phyloP scores from a whole-genome alignment of 768 basidiomycete genomes.

The Phallus indusiatus region DNA sequence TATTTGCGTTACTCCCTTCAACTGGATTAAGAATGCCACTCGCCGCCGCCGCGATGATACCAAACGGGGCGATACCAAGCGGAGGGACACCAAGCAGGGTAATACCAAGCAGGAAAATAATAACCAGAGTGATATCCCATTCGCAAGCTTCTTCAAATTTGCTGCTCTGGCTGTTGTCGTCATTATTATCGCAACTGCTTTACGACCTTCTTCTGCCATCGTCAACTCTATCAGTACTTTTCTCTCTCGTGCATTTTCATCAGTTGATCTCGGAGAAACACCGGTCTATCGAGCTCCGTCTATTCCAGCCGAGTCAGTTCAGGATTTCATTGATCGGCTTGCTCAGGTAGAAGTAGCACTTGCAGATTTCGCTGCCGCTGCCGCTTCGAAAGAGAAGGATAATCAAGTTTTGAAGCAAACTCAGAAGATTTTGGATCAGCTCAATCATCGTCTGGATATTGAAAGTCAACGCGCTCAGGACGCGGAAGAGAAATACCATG shows the following conservation, averaged over 20 bases:
- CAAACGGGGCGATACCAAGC: too few relatives aligned
- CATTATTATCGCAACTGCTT: slow-evolving; percentile 36
- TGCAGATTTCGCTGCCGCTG: slow-evolving; percentile 37
- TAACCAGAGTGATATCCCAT: background rate
- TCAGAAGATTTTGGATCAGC: slow-evolving; percentile 36
- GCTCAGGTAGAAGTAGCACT: slow-evolving; percentile 54
- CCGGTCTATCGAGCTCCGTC: slow-evolving; percentile 44
- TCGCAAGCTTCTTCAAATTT: slow-evolving; percentile 28
- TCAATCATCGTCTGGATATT: background rate
- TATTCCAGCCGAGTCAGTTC: slow-evolving; percentile 52
- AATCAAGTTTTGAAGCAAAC: slow-evolving; percentile 39
- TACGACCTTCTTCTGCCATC: slow-evolving; percentile 14
- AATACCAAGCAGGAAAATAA: too few relatives aligned
- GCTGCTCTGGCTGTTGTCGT: slow-evolving; percentile 32
- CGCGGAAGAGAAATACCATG: slow-evolving; percentile 39
- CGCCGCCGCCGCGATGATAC: too few relatives aligned
- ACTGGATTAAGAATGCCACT: slow-evolving; percentile 27
- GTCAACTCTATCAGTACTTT: background rate
- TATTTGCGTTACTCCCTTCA: slow-evolving; percentile 38
- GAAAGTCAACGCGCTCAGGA: slow-evolving; percentile 40
- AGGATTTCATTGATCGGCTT: slow-evolving; percentile 55
- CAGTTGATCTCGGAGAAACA: background rate
- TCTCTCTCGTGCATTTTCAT: background rate
- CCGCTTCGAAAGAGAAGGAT: background rate
- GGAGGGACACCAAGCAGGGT: too few relatives aligned